Evolutionary conservation across 2,329 filamentous ascomycete species (phyloP).

Genomic region (Talaromyces sp.): DNA sequence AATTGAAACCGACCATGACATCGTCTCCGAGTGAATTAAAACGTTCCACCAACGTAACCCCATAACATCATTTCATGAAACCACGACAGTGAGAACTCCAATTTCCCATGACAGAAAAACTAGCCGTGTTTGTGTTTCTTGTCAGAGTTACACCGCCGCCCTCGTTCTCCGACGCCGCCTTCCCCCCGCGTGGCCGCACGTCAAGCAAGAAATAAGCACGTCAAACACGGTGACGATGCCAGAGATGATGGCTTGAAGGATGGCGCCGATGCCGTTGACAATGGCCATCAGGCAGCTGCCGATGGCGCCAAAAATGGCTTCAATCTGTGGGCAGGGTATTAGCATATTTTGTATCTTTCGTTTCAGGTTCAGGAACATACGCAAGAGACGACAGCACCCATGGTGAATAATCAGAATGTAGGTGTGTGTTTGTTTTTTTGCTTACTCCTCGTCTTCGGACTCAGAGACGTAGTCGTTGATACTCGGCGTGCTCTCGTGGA

Average conservation of each 20-base stretch:
- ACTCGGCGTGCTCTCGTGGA: not conserved
- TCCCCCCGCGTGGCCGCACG: conserved; percentile 32
- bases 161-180: conserved; percentile 2
- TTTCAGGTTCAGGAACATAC: too few species aligned
- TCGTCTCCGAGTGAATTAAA: not conserved
- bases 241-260: conserved; percentile 61
- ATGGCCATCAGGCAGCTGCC: conserved; percentile 63
- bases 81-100: too few species aligned
- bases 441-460: conserved; percentile 7
- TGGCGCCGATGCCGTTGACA: conserved; percentile 59
- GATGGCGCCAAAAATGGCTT: conserved; percentile 56
- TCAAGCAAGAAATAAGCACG: conserved; percentile 62
- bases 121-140: not conserved
- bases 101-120: too few species aligned
- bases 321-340: conserved; percentile 43
- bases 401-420: conserved; percentile 39
- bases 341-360: too few species aligned
- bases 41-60: not conserved
- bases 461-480: conserved; percentile 11
- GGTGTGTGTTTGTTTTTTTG: not conserved
- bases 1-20: not conserved
- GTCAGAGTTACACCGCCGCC: not conserved
- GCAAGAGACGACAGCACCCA: conserved; percentile 80
- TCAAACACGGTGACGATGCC: conserved; percentile 60
- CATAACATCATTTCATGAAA: not conserved